Conservation (phyloP, 2,329 filamentous ascomycete species). For the Aspergillus calidoustus region DNA sequence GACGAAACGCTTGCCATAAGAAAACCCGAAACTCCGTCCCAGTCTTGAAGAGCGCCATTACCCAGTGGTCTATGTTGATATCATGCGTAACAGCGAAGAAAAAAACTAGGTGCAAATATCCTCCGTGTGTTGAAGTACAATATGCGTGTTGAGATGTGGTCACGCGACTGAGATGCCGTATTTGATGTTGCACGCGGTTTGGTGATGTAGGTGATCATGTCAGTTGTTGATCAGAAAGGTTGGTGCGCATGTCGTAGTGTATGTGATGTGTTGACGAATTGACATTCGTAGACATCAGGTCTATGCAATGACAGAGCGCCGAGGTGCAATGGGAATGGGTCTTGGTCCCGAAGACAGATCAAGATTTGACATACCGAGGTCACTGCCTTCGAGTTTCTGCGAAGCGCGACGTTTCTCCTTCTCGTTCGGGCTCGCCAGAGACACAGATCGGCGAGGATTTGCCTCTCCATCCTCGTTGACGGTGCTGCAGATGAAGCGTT, state of each 20-base stretch:
- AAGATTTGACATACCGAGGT: slow-evolving; percentile 39
- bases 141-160: slow-evolving; percentile 1
- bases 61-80: slow-evolving; percentile 26
- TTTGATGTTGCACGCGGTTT: not conserved
- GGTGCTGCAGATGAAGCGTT: slow-evolving; percentile 47
- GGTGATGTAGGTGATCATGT: not conserved
- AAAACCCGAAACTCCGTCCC: slow-evolving; percentile 29
- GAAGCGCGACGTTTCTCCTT: slow-evolving; percentile 23
- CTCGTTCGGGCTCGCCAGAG: slow-evolving; percentile 26
- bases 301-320: slow-evolving; percentile 44
- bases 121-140: slow-evolving; percentile 12
- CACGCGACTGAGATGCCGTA: not conserved
- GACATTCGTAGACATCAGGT: slow-evolving; percentile 1
- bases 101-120: slow-evolving; percentile 7
- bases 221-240: no score
- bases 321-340: slow-evolving; percentile 44
- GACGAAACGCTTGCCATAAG: slow-evolving; percentile 15
- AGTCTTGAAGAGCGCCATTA: slow-evolving; percentile 28
- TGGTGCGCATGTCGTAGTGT: not conserved
- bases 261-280: not conserved
- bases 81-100: slow-evolving; percentile 16
- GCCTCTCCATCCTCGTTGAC: slow-evolving; percentile 35
- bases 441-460: slow-evolving; percentile 27
- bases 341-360: slow-evolving; percentile 41
- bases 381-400: slow-evolving; percentile 33